These are phyloP conservation scores for Cardiospermum halicacabum DNA, from an alignment of 345 rosid genomes.

Conservation along the genomic window DNA sequence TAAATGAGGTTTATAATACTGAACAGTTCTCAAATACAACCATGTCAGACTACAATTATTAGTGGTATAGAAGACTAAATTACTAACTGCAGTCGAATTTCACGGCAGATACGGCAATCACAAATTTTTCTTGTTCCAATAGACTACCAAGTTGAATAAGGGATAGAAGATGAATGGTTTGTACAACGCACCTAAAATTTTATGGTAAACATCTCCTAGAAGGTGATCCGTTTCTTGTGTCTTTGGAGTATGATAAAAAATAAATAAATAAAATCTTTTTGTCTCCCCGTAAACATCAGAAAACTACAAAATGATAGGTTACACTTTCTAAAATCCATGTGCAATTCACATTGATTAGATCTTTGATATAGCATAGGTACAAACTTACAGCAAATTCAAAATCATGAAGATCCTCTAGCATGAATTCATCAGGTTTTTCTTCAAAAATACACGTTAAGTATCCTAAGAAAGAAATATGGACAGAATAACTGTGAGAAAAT, in stretches of 20 bases:
- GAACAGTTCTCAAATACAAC: neutral
- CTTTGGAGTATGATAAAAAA: conserved; percentile 83
- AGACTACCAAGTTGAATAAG: neutral
- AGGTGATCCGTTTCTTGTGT: conserved; percentile 79
- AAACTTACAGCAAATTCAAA: conserved; percentile 71
- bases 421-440: conserved; percentile 61
- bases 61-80: neutral
- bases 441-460: conserved; percentile 83
- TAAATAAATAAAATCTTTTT: conserved; percentile 62
- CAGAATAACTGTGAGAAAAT: neutral
- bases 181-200: conserved; percentile 59
- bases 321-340: conserved; percentile 9
- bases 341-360: neutral
- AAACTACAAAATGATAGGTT: conserved; percentile 46
- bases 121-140: conserved; percentile 3
- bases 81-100: too few relatives aligned
- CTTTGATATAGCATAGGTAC: conserved; percentile 13
- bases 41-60: neutral
- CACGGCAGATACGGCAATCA: neutral
- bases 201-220: conserved; percentile 95
- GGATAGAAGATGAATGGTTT: neutral
- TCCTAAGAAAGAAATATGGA: conserved; percentile 37
- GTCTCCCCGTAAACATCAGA: conserved; percentile 68
- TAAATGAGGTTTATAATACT: neutral
- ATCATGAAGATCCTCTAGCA: conserved; percentile 44